A percentile compares a stretch with the other conserved stretches of the same genome.
Evolutionary conservation across 1,284 basidiomycete genomes (phyloP).

Genomic region (Leccinum fallax): DNA sequence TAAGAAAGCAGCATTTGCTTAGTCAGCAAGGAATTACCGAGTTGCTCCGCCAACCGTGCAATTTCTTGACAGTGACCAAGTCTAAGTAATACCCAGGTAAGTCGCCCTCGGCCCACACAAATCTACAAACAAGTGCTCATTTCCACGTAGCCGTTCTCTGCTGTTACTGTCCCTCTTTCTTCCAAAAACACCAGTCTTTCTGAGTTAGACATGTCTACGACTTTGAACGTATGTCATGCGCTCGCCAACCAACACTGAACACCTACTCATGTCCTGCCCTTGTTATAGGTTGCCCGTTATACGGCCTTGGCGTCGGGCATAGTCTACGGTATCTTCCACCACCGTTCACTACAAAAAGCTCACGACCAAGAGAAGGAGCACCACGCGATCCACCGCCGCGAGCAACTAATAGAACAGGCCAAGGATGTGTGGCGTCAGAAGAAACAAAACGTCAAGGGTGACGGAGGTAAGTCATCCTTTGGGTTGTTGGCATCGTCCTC

Average conservation of each 20-base stretch:
- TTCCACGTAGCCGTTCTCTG: conserved; percentile 11
- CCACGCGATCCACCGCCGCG: conserved; percentile 70
- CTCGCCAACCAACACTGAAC: neutral
- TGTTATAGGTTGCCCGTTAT: conserved; percentile 88
- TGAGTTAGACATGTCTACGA: conserved; percentile 55
- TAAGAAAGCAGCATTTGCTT: conserved; percentile 14
- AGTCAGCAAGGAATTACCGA: conserved; percentile 34
- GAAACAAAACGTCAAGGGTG: conserved; percentile 53
- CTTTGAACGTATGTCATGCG: conserved; percentile 54
- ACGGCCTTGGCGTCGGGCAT: conserved; percentile 89
- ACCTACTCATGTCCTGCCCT: conserved; percentile 20
- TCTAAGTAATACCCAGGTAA: conserved; percentile 13
- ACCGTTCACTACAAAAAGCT: conserved; percentile 84
- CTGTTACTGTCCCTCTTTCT: conserved; percentile 21
- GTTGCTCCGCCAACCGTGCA: conserved; percentile 28
- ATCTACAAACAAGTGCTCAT: conserved; percentile 10
- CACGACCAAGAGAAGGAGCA: conserved; percentile 74
- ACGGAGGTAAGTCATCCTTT: conserved; percentile 48
- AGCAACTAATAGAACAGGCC: conserved; percentile 83
- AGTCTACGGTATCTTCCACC: conserved; percentile 92
- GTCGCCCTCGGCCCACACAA: neutral
- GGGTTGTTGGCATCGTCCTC: neutral
- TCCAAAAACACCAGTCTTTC: conserved; percentile 15
- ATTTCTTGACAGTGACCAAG: conserved; percentile 20
- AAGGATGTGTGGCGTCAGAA: conserved; percentile 90